phyloP scores from a whole-genome alignment of 768 basidiomycete genomes.

The Peribolospora baueri region DNA sequence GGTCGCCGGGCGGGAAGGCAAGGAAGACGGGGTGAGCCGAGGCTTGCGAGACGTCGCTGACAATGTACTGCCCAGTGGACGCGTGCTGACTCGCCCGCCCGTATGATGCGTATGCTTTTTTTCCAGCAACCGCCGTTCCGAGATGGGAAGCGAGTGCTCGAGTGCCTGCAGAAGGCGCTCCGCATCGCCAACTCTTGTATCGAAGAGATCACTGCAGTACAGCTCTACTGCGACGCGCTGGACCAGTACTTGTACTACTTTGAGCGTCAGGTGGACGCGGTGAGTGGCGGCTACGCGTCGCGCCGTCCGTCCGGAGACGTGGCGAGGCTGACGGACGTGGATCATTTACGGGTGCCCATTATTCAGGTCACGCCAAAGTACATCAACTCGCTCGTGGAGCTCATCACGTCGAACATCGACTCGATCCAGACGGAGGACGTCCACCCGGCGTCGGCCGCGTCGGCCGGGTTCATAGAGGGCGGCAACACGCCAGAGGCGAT shows the following conservation, averaged over 20 bases:
- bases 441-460: slow-evolving; percentile 65
- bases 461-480: slow-evolving; percentile 72
- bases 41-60: not conserved
- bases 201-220: slow-evolving; percentile 88
- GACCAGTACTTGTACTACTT: slow-evolving; percentile 93
- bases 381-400: slow-evolving; percentile 81
- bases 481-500: slow-evolving; percentile 88
- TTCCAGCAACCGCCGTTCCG: slow-evolving; percentile 23
- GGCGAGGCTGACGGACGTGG: not conserved
- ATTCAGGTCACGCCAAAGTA: slow-evolving; percentile 74
- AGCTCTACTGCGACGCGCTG: slow-evolving; percentile 83
- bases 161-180: slow-evolving; percentile 88
- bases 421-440: slow-evolving; percentile 64
- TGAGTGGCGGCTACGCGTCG: slow-evolving; percentile 23
- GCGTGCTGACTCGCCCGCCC: not conserved
- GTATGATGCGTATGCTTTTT: not conserved
- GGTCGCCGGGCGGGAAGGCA: slow-evolving; percentile 24
- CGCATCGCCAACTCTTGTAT: slow-evolving; percentile 89
- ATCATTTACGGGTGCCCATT: not conserved
- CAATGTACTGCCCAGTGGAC: not conserved
- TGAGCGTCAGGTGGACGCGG: slow-evolving; percentile 73
- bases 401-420: slow-evolving; percentile 86
- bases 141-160: slow-evolving; percentile 89
- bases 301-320: too few species aligned
- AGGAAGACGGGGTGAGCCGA: slow-evolving; percentile 26